A percentile compares a stretch with the other conserved stretches of the same genome.
These are phyloP conservation scores for Rhodotorula sp. DNA, from an alignment of 1,284 basidiomycete species.

Conservation along the genomic window DNA sequence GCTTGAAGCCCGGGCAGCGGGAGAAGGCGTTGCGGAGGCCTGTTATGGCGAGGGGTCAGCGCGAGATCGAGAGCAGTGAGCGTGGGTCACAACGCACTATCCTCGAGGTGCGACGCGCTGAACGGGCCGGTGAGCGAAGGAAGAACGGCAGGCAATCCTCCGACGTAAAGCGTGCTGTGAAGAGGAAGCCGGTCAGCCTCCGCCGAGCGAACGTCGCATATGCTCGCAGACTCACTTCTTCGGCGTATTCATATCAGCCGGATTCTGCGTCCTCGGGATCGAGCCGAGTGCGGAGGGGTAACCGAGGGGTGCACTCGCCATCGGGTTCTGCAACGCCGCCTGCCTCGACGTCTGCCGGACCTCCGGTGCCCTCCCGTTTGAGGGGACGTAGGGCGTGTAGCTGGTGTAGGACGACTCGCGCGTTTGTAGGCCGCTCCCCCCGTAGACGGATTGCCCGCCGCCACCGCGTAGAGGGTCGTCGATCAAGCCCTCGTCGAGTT, in stretches of 20 bases:
- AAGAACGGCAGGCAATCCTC: conserved; percentile 66
- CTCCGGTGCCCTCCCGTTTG: neutral
- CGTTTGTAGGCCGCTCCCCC: neutral
- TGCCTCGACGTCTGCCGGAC: neutral
- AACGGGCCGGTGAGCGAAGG: conserved; percentile 37
- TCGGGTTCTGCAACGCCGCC: neutral
- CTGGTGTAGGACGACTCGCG: neutral
- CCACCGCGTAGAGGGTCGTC: neutral
- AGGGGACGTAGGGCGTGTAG: neutral
- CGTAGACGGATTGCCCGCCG: neutral
- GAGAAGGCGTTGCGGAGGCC: conserved; percentile 74
- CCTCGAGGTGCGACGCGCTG: conserved; percentile 38
- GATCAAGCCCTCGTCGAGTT: conserved; percentile 4
- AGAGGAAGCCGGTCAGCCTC: conserved; percentile 81
- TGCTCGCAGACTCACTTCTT: conserved; percentile 28
- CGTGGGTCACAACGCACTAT: conserved; percentile 20
- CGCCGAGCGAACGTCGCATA: neutral
- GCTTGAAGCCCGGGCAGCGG: conserved; percentile 75
- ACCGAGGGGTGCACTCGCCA: neutral
- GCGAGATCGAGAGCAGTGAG: neutral
- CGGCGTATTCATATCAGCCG: conserved; percentile 40
- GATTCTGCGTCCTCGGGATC: conserved; percentile 29
- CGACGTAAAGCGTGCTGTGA: conserved; percentile 92
- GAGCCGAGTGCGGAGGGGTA: neutral
- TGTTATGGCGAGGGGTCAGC: conserved; percentile 53